Conservation (phyloP, 768 basidiomycete species). For the Rhodotorula toruloides region DNA sequence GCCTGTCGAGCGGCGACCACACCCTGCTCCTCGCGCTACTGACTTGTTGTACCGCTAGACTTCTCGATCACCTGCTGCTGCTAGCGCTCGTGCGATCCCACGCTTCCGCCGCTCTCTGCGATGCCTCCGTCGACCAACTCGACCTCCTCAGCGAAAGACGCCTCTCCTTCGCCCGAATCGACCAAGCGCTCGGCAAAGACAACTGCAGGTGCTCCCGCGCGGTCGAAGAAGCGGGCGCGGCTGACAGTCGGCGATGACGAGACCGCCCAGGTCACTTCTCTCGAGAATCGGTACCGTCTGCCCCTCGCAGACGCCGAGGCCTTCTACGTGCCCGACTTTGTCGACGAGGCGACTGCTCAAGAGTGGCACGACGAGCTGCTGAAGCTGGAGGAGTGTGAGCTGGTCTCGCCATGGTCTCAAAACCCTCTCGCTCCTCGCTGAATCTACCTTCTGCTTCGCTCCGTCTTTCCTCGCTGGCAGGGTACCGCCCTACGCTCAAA, state of each 20-base stretch:
- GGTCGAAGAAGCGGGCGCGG: slow-evolving; percentile 23
- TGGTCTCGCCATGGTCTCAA: fast-evolving
- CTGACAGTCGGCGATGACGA: slow-evolving; percentile 5
- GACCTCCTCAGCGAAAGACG: too few species aligned
- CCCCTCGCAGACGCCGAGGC: slow-evolving; percentile 33
- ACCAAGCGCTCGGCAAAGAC: background rate
- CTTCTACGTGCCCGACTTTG: slow-evolving; percentile 43
- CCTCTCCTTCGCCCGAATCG: background rate
- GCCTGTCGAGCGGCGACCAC: too few species aligned
- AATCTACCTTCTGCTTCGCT: background rate
- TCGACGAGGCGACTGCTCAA: slow-evolving; percentile 42
- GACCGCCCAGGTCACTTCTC: slow-evolving; percentile 13
- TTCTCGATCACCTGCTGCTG: background rate
- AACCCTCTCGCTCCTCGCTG: background rate
- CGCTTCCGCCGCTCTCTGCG: too few species aligned
- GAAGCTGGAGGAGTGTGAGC: slow-evolving; percentile 47
- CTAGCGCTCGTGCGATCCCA: too few species aligned
- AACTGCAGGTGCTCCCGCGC: too few species aligned
- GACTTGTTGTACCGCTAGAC: too few species aligned
- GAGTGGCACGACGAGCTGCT: slow-evolving; percentile 47
- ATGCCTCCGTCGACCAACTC: too few species aligned
- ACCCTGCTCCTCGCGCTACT: too few species aligned
- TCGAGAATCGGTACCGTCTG: background rate
- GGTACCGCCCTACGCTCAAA: slow-evolving; percentile 50
- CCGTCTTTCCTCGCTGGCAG: slow-evolving; percentile 32